A percentile compares a stretch with the other conserved stretches of the same genome.
phyloP scores from a whole-genome alignment of 441 rosid genomes.

The Erodium moschatum region DNA sequence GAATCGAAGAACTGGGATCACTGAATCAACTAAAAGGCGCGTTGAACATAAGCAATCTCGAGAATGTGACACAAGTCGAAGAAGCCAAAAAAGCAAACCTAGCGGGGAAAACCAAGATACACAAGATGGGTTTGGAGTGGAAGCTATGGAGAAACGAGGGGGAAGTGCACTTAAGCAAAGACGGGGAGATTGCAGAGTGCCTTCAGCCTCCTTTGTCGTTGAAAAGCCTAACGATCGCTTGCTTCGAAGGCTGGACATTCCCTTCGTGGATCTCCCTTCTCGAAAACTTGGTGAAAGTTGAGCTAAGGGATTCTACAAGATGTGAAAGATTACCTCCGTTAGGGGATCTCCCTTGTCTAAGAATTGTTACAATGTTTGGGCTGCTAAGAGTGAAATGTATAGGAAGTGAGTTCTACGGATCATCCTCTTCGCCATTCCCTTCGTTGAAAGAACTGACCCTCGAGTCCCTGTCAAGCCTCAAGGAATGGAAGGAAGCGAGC shows the following conservation, averaged over 20 bases:
- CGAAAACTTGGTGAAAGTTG: not conserved
- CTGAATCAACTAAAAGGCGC: conserved; percentile 19
- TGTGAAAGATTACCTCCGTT: not conserved
- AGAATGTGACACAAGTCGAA: conserved; percentile 9
- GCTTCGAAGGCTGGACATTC: not conserved
- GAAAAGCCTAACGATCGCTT: not conserved
- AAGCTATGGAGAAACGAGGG: not conserved
- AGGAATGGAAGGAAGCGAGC: conserved; percentile 2
- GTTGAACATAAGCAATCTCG: conserved; percentile 15
- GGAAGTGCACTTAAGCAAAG: not conserved
- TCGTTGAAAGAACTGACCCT: not conserved
- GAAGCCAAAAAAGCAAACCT: conserved; percentile 23
- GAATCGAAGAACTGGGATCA: conserved; percentile 20
- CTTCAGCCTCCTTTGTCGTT: not conserved
- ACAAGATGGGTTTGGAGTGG: conserved; percentile 15
- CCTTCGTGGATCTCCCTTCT: not conserved
- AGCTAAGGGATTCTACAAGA: not conserved
- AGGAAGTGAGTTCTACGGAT: not conserved
- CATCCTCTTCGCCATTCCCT: not conserved
- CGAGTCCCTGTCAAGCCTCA: not conserved
- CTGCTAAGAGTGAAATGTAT: not conserved
- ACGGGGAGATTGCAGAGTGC: not conserved
- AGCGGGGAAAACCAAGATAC: not conserved
- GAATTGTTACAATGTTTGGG: not conserved
- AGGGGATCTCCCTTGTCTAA: not conserved